These are phyloP conservation scores for Coemansia sp. DNA, from an alignment of 192 early-diverging fungal species.

Conservation along the genomic window DNA sequence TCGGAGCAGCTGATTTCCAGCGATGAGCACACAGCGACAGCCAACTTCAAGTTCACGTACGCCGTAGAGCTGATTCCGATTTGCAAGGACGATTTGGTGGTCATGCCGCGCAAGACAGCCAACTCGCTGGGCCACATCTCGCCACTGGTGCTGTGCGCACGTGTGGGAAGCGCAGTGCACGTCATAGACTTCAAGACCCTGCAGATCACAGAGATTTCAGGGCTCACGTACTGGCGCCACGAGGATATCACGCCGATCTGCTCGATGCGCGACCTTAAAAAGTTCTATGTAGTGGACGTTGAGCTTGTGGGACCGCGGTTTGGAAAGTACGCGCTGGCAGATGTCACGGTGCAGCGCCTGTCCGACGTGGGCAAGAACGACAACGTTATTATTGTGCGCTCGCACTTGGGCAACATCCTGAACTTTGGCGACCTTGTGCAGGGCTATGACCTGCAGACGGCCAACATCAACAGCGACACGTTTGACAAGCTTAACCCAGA, in stretches of 20 bases:
- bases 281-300: slow-evolving; percentile 96
- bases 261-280: slow-evolving; percentile 75
- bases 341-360: slow-evolving; percentile 79
- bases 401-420: slow-evolving; percentile 89
- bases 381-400: slow-evolving; percentile 80
- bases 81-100: slow-evolving; percentile 94
- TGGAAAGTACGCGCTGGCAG: slow-evolving; percentile 82
- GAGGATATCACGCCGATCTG: slow-evolving; percentile 72
- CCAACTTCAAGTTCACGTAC: slow-evolving; percentile 96
- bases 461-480: slow-evolving; percentile 89
- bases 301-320: slow-evolving; percentile 72
- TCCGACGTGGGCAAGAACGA: slow-evolving; percentile 83
- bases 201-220: slow-evolving; percentile 70
- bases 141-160: slow-evolving; percentile 79
- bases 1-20: slow-evolving; percentile 95
- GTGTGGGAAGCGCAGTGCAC: slow-evolving; percentile 84
- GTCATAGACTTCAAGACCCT: slow-evolving; percentile 88
- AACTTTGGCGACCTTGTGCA: slow-evolving; percentile 88
- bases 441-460: slow-evolving; percentile 84
- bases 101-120: slow-evolving; percentile 82
- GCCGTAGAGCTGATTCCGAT: slow-evolving; percentile 94
- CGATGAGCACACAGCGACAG: slow-evolving; percentile 87
- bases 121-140: slow-evolving; percentile 80
- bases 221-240: slow-evolving; percentile 77
- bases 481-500: slow-evolving; percentile 71